Evolutionary conservation across 176 grass and related monocot species (phyloP).

Genomic region (Zoysia japonica): DNA sequence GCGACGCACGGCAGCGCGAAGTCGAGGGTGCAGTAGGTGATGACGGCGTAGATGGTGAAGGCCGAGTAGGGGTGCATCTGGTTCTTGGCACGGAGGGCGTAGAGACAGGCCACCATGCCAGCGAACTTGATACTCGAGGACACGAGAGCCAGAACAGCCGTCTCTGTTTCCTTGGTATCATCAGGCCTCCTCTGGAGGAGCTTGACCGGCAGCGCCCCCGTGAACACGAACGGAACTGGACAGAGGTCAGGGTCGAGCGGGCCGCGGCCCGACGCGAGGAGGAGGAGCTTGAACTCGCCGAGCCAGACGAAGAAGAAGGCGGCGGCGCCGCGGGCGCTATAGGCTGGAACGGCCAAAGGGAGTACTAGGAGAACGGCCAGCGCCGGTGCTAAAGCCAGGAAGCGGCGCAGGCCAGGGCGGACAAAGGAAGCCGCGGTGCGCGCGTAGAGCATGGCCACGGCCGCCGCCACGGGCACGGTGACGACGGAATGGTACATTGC

Average conservation of each 20-base stretch:
- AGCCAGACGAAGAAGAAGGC: conserved; percentile 80
- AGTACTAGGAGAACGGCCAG: conserved; percentile 42
- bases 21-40: conserved; percentile 62
- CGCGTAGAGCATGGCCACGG: conserved; percentile 50
- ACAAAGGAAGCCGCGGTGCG: conserved; percentile 43
- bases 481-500: conserved; percentile 1
- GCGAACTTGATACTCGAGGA: conserved; percentile 9
- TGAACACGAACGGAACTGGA: conserved; percentile 43
- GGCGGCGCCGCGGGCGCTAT: conserved; percentile 41
- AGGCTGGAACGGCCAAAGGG: conserved; percentile 59
- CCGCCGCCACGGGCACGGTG: conserved; percentile 24
- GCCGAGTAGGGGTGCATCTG: conserved; percentile 1
- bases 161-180: too few species aligned
- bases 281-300: conserved; percentile 64
- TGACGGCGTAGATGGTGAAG: conserved; percentile 41
- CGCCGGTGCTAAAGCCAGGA: conserved; percentile 45
- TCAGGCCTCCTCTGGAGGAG: neutral
- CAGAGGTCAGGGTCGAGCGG: conserved; percentile 49
- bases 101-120: conserved; percentile 40
- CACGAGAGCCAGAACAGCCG: neutral
- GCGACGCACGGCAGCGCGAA: conserved; percentile 50
- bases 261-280: conserved; percentile 51
- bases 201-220: conserved; percentile 55
- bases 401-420: conserved; percentile 40
- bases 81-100: conserved; percentile 24